Percentiles rank a stretch among this genome's conserved stretches.
phyloP scores from a whole-genome alignment of 306 rosid genomes.

The Vicia villosa region DNA sequence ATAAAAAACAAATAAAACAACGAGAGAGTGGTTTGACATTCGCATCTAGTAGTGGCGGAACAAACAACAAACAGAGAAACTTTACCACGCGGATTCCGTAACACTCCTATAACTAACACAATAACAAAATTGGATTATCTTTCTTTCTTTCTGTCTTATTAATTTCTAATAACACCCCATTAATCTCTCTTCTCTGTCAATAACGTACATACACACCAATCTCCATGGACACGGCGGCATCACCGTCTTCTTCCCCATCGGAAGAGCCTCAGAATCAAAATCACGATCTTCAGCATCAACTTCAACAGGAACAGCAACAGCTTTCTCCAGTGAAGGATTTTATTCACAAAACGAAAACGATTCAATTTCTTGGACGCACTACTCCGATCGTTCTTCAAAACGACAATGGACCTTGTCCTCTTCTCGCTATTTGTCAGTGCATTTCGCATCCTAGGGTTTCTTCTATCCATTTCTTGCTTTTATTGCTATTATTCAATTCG shows the following conservation, averaged over 20 bases:
- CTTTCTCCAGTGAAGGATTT: conserved; percentile 55
- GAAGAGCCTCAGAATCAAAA: neutral
- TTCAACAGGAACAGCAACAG: conserved; percentile 15
- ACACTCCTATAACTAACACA: neutral
- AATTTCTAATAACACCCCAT: neutral
- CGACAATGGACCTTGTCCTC: conserved; percentile 99
- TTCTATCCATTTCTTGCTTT: neutral
- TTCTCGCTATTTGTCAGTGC: conserved; percentile 90
- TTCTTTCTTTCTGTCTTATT: neutral
- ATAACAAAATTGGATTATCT: neutral
- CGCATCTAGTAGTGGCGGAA: neutral
- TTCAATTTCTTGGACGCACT: conserved; percentile 89
- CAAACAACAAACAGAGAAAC: neutral
- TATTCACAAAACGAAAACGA: conserved; percentile 76
- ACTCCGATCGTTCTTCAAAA: conserved; percentile 91
- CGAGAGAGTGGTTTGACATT: neutral
- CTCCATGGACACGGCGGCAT: conserved; percentile 27
- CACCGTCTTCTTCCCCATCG: conserved; percentile 16
- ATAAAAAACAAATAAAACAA: neutral
- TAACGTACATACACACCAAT: neutral
- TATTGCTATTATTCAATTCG: neutral
- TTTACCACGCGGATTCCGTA: neutral
- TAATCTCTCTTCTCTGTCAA: neutral
- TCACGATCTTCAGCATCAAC: conserved; percentile 2
- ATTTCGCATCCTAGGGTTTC: conserved; percentile 44